Base-by-base conservation (phyloP, 805 yeast genomes). In the Hanseniaspora valbyensis region DNA sequence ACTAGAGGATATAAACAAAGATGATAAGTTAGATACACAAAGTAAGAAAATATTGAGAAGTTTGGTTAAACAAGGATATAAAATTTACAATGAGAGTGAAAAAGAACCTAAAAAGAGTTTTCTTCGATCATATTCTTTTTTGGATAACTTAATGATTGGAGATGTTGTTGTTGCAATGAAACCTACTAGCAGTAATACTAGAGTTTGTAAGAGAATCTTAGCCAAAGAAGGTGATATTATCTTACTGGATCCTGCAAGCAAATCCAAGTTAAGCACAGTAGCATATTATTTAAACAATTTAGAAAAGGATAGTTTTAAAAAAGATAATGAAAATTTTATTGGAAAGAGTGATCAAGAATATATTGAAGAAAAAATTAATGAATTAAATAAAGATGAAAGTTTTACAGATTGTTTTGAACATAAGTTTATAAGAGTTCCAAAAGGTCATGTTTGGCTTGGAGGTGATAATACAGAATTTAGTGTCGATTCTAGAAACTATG, bases 191-290 rank as follows among this genome's bases (percentile, higher is more conserved):
- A 94, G 95, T 0, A 72, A 73, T 18, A 84, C 80, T 58, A 69
- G 94, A 51, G 95, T 92, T 2, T 92, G 98, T 61, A 92, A 92
- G 60, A 72, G 99, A 51, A 80, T 92, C 21, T 81, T 95, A 0
- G 98, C 97, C 0, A 82, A 90, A 95, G 94, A 96, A 0, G 97
- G 97, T 0, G 97, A 90, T 68, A 61, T 80, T 16, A 76, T 92
- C 3, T 63, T 82, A 49, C 72, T 84, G 2, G 96, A 92, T 61
- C 96, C 96, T 76, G 87, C 39, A 70, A 75, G 52, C 68, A 76
- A 16, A 69, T 78, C 7, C 59, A 63, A 36, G 57, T 76, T 29
- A 66, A 41, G 38, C 2, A 43, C 33, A 14, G 53, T 50, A 49
- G 55, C 56, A 2, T 49, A 43, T 18, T 41, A 42, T n/a, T 14